These are phyloP conservation scores for Podospora sp. DNA, from an alignment of 495 filamentous ascomycete genomes.

Conservation along the genomic window DNA sequence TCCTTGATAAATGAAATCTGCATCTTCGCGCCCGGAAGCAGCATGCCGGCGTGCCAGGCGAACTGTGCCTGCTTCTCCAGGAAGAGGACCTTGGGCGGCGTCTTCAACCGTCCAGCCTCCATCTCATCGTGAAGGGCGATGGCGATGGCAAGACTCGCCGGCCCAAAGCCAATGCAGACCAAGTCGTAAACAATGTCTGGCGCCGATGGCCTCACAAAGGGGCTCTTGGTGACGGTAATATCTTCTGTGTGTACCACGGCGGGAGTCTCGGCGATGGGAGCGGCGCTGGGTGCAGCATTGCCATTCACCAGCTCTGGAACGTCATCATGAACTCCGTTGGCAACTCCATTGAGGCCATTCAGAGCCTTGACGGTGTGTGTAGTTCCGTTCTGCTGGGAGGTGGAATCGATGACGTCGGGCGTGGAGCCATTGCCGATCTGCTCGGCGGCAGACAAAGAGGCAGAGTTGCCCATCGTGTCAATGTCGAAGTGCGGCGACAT, in stretches of 20 bases:
- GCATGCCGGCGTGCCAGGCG: constrained; percentile 93
- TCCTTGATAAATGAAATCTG: constrained; percentile 99
- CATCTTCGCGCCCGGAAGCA: constrained; percentile 91
- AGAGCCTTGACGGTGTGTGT: not conserved
- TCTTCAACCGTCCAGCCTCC: constrained; percentile 41
- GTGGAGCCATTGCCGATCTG: constrained; percentile 13
- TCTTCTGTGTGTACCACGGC: constrained; percentile 11
- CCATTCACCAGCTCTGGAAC: constrained; percentile 6
- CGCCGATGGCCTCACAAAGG: constrained; percentile 22
- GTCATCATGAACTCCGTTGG: constrained; percentile 1
- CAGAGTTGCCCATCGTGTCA: constrained; percentile 20
- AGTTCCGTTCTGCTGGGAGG: constrained; percentile 6
- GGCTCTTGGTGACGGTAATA: constrained; percentile 26
- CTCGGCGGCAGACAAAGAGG: not conserved
- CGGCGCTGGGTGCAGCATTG: not conserved
- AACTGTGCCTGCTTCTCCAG: constrained; percentile 83
- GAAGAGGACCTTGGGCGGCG: constrained; percentile 72
- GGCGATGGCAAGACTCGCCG: constrained; percentile 89
- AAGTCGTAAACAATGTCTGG: constrained; percentile 71
- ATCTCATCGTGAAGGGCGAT: constrained; percentile 80
- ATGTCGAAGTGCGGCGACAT: constrained; percentile 35
- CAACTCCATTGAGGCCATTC: not conserved
- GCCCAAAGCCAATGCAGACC: constrained; percentile 90
- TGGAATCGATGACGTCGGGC: constrained; percentile 17
- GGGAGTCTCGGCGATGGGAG: not conserved